Evolutionary conservation across 176 grass and related monocot species (phyloP).

Genomic region (Thalia dealbata): DNA sequence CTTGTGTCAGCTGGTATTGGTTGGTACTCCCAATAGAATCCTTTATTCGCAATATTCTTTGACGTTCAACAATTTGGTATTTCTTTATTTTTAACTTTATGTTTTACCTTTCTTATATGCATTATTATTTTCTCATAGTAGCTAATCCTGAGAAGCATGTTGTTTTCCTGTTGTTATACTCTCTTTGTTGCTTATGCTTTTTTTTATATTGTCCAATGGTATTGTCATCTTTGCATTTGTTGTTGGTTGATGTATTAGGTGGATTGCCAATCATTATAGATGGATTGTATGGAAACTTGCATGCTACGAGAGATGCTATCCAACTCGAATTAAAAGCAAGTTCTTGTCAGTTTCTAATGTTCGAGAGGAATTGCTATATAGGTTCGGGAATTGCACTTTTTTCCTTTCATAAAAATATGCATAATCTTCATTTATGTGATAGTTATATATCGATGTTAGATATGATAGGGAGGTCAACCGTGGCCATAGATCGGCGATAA

Average conservation of each 20-base stretch:
- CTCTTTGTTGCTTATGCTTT: neutral
- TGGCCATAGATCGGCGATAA: slow-evolving; percentile 77
- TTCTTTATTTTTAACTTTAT: neutral
- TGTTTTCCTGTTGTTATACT: neutral
- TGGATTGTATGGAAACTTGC: slow-evolving; percentile 23
- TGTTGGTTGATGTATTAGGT: slow-evolving; percentile 40
- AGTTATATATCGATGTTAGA: slow-evolving; percentile 31
- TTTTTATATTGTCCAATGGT: neutral
- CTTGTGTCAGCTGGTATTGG: too few relatives aligned
- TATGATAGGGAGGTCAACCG: slow-evolving; percentile 88
- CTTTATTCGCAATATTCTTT: too few relatives aligned
- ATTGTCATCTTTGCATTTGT: neutral
- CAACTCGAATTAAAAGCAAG: slow-evolving; percentile 34
- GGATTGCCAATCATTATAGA: slow-evolving; percentile 47
- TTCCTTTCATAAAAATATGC: slow-evolving; percentile 16
- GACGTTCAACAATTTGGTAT: too few relatives aligned
- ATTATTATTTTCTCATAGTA: neutral
- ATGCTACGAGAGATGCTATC: slow-evolving; percentile 14
- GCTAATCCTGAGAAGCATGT: neutral
- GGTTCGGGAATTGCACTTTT: slow-evolving; percentile 33
- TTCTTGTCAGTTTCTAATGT: slow-evolving; percentile 78
- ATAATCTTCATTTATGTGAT: slow-evolving; percentile 22
- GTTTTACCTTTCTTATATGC: neutral
- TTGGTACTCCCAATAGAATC: too few relatives aligned
- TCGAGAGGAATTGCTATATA: slow-evolving; percentile 82